These are phyloP conservation scores for Prunus fruticosa DNA, from an alignment of 306 rosid genomes.

Conservation along the genomic window DNA sequence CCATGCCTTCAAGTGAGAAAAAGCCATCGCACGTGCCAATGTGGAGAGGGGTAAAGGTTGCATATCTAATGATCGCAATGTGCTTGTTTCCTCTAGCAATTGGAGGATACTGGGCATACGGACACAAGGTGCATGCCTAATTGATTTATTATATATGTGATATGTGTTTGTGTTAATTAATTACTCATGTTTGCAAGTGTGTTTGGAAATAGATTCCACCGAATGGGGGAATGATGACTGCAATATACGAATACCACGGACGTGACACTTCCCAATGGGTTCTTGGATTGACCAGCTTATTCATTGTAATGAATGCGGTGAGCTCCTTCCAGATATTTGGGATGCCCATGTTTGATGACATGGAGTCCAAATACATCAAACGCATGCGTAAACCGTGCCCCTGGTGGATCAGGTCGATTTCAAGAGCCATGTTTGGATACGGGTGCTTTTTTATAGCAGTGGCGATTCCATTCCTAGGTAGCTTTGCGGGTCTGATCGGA, in stretches of 20 bases:
- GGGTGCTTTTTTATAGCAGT: slow-evolving; percentile 28
- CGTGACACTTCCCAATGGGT: slow-evolving; percentile 30
- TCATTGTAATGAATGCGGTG: slow-evolving; percentile 29
- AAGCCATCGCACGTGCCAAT: slow-evolving; percentile 41
- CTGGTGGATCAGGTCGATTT: slow-evolving; percentile 34
- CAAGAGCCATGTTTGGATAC: slow-evolving; percentile 31
- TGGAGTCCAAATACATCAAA: slow-evolving; percentile 34
- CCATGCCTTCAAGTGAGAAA: slow-evolving; percentile 44
- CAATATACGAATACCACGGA: slow-evolving; percentile 35
- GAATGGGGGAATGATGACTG: slow-evolving; percentile 44
- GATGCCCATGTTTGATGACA: slow-evolving; percentile 42
- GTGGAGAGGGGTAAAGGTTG: slow-evolving; percentile 38
- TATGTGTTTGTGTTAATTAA: no score
- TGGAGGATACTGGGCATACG: slow-evolving; percentile 48
- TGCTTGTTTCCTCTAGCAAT: slow-evolving; percentile 45
- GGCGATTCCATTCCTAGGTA: slow-evolving; percentile 35
- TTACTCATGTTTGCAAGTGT: background rate
- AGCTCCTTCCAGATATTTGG: slow-evolving; percentile 47
- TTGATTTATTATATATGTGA: no score
- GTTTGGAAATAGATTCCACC: slow-evolving; percentile 25
- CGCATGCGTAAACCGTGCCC: slow-evolving; percentile 35
- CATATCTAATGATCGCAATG: slow-evolving; percentile 23
- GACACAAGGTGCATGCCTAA: slow-evolving; percentile 15
- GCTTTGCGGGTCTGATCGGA: slow-evolving; percentile 36
- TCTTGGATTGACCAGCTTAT: slow-evolving; percentile 29